Percentiles rank a stretch among this genome's conserved stretches.
These are phyloP conservation scores for Isabelozyma gotoi DNA, from an alignment of 805 yeast species.

Conservation along the genomic window DNA sequence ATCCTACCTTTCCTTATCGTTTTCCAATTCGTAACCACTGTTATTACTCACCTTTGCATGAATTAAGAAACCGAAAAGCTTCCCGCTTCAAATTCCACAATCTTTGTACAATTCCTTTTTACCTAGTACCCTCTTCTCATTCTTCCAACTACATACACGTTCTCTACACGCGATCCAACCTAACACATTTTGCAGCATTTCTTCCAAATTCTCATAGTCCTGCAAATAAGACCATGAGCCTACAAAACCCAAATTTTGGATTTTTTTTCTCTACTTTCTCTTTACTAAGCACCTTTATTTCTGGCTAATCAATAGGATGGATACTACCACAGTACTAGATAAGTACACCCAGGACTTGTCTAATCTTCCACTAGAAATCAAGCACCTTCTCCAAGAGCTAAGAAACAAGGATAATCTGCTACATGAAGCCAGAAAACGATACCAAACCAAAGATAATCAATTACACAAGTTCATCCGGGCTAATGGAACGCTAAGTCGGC, in stretches of 20 bases:
- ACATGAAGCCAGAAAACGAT: constrained; percentile 64
- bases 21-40: no score
- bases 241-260: background rate
- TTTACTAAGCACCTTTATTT: background rate
- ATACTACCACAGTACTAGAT: constrained; percentile 72
- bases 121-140: no score
- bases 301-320: constrained; percentile 59
- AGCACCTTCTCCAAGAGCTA: constrained; percentile 76
- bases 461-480: constrained; percentile 80
- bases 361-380: constrained; percentile 85
- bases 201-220: background rate
- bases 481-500: constrained; percentile 76
- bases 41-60: no score
- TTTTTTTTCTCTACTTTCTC: background rate
- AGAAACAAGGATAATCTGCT: constrained; percentile 65
- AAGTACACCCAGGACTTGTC: constrained; percentile 61
- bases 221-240: background rate
- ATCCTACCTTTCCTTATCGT: no score
- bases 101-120: no score
- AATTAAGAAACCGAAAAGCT: no score
- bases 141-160: no score
- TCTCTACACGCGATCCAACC: no score
- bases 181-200: background rate
- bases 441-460: constrained; percentile 71
- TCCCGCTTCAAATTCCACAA: no score